Evolutionary conservation across 2,329 filamentous ascomycete species (phyloP).

Genomic region (Neonectria neomacrospora): DNA sequence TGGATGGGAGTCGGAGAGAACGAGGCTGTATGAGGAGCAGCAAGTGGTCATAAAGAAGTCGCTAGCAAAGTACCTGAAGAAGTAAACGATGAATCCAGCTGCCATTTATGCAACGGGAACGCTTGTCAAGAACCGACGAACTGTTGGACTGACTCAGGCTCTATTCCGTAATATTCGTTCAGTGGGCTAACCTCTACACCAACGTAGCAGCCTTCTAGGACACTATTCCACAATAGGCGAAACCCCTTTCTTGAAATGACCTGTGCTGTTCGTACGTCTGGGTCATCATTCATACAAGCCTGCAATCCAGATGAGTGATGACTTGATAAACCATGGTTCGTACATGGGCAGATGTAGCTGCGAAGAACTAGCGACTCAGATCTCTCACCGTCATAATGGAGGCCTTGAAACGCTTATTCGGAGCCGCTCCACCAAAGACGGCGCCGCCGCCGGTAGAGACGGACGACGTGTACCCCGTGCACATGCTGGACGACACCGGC

Average conservation of each 20-base stretch:
- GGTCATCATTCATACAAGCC: not conserved
- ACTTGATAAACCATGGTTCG: not conserved
- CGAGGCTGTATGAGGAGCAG: constrained; percentile 33
- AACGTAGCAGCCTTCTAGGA: not conserved
- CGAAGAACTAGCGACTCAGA: not conserved
- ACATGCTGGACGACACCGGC: constrained; percentile 45
- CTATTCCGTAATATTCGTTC: no score
- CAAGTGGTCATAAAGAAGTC: constrained; percentile 20
- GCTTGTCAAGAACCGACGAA: no score
- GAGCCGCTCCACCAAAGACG: not conserved
- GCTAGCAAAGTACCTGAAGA: constrained; percentile 27
- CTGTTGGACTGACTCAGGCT: no score
- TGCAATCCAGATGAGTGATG: not conserved
- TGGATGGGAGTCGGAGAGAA: constrained; percentile 38
- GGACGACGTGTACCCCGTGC: constrained; percentile 46
- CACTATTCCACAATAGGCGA: not conserved
- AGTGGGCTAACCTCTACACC: no score
- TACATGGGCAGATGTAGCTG: not conserved
- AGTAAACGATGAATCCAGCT: constrained; percentile 3
- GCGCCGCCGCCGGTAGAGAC: not conserved
- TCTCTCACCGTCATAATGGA: not conserved
- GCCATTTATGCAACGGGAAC: not conserved
- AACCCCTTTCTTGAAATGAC: not conserved
- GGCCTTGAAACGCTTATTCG: not conserved
- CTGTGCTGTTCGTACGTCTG: no score